A percentile compares a stretch with the other conserved stretches of the same genome.
Conservation (phyloP, 192 early-diverging fungal species). For the Coemansia aciculifera region DNA sequence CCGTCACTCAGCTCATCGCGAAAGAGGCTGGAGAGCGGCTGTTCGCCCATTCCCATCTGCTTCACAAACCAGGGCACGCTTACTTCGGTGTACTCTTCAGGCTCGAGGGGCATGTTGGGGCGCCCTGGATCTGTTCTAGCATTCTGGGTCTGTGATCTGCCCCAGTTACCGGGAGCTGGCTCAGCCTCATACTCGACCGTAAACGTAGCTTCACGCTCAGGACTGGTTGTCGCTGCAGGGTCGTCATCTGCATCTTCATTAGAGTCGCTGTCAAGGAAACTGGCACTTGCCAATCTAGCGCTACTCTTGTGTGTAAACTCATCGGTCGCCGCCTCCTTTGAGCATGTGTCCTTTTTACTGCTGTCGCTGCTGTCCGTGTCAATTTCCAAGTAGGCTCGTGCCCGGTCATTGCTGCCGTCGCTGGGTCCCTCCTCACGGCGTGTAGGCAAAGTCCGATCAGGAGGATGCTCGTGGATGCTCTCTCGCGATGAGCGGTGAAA, state of each 20-base stretch:
- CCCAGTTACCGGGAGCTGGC: slow-evolving; percentile 47
- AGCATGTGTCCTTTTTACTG: neutral
- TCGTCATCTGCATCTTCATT: slow-evolving; percentile 8
- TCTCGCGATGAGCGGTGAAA: slow-evolving; percentile 15
- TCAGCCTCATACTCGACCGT: slow-evolving; percentile 29
- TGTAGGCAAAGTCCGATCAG: neutral
- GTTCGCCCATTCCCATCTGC: slow-evolving; percentile 53
- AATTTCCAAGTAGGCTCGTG: neutral
- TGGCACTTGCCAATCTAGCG: neutral
- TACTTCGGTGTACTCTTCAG: slow-evolving; percentile 31
- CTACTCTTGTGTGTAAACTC: slow-evolving; percentile 1
- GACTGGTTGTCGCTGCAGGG: neutral
- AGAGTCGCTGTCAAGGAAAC: slow-evolving; percentile 21
- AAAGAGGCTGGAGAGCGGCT: slow-evolving; percentile 45
- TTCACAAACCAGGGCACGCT: slow-evolving; percentile 46
- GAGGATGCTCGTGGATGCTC: neutral
- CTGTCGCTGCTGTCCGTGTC: neutral
- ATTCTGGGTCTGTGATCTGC: neutral
- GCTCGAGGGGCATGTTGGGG: slow-evolving; percentile 50
- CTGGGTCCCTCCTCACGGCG: neutral
- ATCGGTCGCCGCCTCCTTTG: neutral
- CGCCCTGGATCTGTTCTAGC: neutral
- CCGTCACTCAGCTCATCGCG: slow-evolving; percentile 20
- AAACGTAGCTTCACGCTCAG: slow-evolving; percentile 25
- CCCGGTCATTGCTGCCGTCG: neutral